Base-by-base conservation (phyloP, 2,329 filamentous ascomycete species). In the Colletotrichum sp. region DNA sequence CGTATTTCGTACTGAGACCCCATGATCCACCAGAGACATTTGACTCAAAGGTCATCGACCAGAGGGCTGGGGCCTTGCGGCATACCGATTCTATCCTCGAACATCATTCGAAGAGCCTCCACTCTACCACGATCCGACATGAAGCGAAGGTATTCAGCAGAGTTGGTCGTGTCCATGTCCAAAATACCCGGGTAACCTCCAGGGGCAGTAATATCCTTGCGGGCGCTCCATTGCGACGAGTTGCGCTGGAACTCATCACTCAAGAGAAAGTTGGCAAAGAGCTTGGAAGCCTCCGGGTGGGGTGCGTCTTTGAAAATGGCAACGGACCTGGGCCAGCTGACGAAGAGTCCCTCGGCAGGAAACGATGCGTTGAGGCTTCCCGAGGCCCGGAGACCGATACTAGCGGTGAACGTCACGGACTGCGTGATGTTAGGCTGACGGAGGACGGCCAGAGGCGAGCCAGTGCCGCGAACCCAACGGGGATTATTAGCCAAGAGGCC, bases 401-500 rank as follows among this genome's bases (percentile, higher is more conserved):
- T 59, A 0, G 79, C 78, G 1, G 82, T 84, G 68, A 87, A 87
- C n/a, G 79, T 83, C 4, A 81, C 84, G 1, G 83, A 83, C 10
- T 77, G 71, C 5, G 81, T 83, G 71, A 60, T 78, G 72, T 84
- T 83, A 8, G 80, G 39, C 5, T 59, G 30, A 24, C 87, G 62
- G 12, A 89, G 77, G 30, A 88, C 63, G 1, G 83, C 83, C 2
- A 57, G 71, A 0, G 89, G 88, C 0, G 87, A 89, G 2, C 80
- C 82, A 1, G 86, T 87, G 8, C 89, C 89, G 26, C 89, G 88
- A 16, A 91, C 88, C 89, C 89, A 90, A 32, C 81, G 82, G 0
- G 88, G 87, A 77, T 90, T 88, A 76, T 90, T 88, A 13, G 83
- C 77, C 3, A 89, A 78, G 0, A 91, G 83, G 4, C 77, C 77